phyloP scores from a whole-genome alignment of 139 green algal genomes.

The Zygnema circumcarinatum region DNA sequence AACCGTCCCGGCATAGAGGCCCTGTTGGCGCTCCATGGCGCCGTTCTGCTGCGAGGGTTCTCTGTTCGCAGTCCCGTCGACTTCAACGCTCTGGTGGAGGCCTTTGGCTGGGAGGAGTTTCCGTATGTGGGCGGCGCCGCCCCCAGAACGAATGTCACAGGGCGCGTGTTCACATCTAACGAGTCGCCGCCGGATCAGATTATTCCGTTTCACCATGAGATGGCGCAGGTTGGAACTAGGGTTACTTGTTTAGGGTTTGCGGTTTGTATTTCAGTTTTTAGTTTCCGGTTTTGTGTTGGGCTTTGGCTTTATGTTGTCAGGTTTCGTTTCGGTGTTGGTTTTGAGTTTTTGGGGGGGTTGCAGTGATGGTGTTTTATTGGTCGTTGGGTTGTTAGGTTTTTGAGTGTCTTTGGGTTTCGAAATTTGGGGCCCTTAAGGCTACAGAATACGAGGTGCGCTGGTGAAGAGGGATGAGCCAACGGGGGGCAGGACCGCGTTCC shows the following conservation, averaged over 20 bases:
- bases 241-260: neutral
- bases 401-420: too few species aligned
- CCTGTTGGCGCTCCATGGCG: constrained; percentile 14
- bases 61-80: neutral
- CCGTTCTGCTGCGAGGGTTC: constrained; percentile 44
- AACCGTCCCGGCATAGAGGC: constrained; percentile 14
- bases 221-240: constrained; percentile 49
- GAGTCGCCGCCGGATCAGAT: constrained; percentile 52
- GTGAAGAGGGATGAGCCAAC: too few species aligned
- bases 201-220: constrained; percentile 60
- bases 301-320: too few species aligned
- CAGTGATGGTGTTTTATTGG: neutral
- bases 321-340: neutral
- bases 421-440: too few species aligned
- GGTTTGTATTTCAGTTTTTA: neutral
- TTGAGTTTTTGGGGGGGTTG: neutral
- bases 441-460: too few species aligned
- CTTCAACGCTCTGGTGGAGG: constrained; percentile 45
- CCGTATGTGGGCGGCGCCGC: constrained; percentile 56
- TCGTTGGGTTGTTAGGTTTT: too few species aligned
- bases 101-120: constrained; percentile 47
- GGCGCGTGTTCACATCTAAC: constrained; percentile 54
- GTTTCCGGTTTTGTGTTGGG: neutral
- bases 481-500: too few species aligned
- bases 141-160: constrained; percentile 31